Conservation (phyloP, 352 stramenopile genomes). For the Pythium vanterpoolii region DNA sequence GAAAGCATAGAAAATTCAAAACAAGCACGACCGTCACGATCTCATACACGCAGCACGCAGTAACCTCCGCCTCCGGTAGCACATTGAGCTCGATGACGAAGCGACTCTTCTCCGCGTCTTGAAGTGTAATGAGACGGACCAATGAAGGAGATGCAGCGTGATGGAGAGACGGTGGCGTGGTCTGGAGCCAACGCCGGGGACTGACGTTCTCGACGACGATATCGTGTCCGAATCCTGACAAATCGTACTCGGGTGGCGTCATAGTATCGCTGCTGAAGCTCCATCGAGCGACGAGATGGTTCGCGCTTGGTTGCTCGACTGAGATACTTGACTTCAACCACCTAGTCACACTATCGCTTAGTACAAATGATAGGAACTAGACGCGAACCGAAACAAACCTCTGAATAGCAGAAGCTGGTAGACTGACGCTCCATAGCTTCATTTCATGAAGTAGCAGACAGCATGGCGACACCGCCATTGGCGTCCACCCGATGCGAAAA, state of each 20-base stretch:
- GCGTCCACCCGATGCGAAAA: constrained; percentile 20
- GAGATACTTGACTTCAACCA: constrained; percentile 9
- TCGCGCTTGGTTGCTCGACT: constrained; percentile 6
- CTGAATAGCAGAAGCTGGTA: neutral
- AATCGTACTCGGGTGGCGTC: constrained; percentile 11
- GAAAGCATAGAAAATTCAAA: constrained; percentile 31
- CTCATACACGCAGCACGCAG: neutral
- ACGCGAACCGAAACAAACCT: neutral
- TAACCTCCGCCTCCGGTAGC: neutral
- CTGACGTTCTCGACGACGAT: constrained; percentile 2
- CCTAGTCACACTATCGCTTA: neutral
- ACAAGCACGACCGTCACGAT: constrained; percentile 25
- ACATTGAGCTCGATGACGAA: constrained; percentile 23
- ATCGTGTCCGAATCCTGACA: constrained; percentile 12
- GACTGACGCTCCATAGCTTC: constrained; percentile 12
- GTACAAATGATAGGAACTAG: neutral
- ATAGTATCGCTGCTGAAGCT: constrained; percentile 14
- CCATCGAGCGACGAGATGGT: constrained; percentile 15
- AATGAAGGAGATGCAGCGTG: neutral
- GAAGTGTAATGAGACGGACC: neutral
- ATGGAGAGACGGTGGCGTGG: constrained; percentile 10
- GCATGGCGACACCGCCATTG: neutral
- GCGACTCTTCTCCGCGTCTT: constrained; percentile 2
- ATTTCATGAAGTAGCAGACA: constrained; percentile 24
- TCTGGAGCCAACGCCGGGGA: neutral